These are phyloP conservation scores for Xylona heveae DNA, from an alignment of 495 filamentous ascomycete genomes.

Conservation along the genomic window DNA sequence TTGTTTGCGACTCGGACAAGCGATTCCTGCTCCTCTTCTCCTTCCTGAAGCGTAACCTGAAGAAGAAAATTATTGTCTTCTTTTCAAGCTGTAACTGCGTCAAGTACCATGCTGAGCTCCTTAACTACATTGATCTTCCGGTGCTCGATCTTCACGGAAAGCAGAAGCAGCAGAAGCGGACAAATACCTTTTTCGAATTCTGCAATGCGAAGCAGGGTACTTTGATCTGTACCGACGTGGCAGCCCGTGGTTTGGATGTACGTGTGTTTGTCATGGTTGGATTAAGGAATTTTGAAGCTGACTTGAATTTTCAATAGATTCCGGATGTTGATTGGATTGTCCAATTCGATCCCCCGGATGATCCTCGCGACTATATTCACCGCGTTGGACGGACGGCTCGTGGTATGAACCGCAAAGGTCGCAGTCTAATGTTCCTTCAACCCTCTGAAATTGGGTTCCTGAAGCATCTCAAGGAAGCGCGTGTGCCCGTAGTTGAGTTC, in stretches of 20 bases:
- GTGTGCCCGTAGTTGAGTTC: conserved; percentile 87
- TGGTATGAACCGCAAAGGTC: conserved; percentile 64
- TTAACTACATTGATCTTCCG: conserved; percentile 91
- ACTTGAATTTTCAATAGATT: conserved; percentile 27
- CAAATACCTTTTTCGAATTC: conserved; percentile 97
- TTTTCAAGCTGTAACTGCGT: conserved; percentile 86
- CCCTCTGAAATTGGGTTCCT: conserved; percentile 86
- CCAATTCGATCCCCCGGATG: conserved; percentile 86
- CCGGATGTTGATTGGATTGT: conserved; percentile 89
- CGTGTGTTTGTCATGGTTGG: conserved; percentile 11
- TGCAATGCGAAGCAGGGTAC: conserved; percentile 82
- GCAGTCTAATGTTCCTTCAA: conserved; percentile 76
- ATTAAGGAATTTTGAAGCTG: too few species aligned
- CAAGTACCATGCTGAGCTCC: conserved; percentile 81
- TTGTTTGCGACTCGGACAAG: conserved; percentile 80
- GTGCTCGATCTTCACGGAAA: conserved; percentile 80
- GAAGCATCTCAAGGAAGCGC: conserved; percentile 73
- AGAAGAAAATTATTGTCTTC: conserved; percentile 97
- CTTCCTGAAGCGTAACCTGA: conserved; percentile 74
- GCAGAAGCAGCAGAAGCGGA: conserved; percentile 93
- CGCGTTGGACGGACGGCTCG: conserved; percentile 89
- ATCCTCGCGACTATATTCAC: conserved; percentile 86
- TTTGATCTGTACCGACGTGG: conserved; percentile 90
- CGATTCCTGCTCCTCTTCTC: conserved; percentile 89
- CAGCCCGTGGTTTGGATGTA: conserved; percentile 77